Base-by-base conservation (phyloP, 345 rosid species). In the Dipteronia dyeriana region DNA sequence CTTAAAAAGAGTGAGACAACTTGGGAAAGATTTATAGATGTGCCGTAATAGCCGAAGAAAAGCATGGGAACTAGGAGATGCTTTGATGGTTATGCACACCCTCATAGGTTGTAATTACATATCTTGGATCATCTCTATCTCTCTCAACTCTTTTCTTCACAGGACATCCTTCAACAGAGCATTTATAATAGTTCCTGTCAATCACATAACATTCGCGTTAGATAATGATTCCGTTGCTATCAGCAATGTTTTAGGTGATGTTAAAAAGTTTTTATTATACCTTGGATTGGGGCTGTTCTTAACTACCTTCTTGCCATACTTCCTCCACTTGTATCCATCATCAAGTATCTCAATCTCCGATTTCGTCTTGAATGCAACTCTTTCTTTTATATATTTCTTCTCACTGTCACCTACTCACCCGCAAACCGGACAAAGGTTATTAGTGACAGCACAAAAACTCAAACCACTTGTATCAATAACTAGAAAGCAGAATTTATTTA, bases 291-390 rank as follows among this genome's bases (percentile, higher is more conserved):
- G 92, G 80, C 94, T 94, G 86, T 92, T 88, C 83, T 94, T 96
- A 45, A 96, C 98, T 97, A 89, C 91, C 85, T 96, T 96, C 91
- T 94, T 96, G 39, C 99, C 99, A 71, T 96, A 96, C 78, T 96
- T 96, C 80, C 98, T 90, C 99, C 99, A 96, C 82, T 80, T 96
- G 87, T 73, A 96, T 1, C 99, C 99, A 41, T 96, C 99, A 68
- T 91, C 94, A 23, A 96, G 85, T 75, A 92, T 86, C 79, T 96
- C 99, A 11, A 94, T 84, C 16, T 89, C 97, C 0, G 99, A 91
- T 78, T 80, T 79, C 20, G 97, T 94, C 85, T 83, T 92, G 85
- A 96, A 94, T 38, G 98, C 95, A 74, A 87, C 85, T 79, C 92
- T 90, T 76, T 86, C 90, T 81, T 80, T 92, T 17, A 45, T 76